phyloP scores from a whole-genome alignment of 345 rosid species.

The Syzygium grande region DNA sequence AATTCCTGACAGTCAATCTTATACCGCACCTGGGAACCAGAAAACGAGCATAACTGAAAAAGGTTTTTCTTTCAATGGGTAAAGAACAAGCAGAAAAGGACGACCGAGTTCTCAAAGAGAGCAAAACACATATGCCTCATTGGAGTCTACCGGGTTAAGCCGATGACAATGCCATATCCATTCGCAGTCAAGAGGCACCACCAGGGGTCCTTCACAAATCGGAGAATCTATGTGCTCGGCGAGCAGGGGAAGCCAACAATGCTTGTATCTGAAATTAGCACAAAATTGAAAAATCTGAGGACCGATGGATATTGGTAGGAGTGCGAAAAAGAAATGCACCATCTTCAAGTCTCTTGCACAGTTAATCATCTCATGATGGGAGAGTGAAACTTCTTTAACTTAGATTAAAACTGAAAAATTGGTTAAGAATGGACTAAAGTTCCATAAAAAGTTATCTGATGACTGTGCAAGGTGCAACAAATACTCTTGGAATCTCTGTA shows the following conservation, averaged over 20 bases:
- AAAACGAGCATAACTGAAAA: not conserved
- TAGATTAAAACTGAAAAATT: not conserved
- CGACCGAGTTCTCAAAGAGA: not conserved
- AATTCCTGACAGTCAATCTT: constrained; percentile 65
- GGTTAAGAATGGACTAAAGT: not conserved
- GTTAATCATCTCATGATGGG: not conserved
- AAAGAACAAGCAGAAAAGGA: not conserved
- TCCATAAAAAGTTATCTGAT: not conserved
- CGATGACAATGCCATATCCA: constrained; percentile 99
- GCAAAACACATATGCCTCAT: not conserved
- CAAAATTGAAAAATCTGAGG: not conserved
- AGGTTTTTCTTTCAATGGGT: not conserved
- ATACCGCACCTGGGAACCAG: constrained; percentile 50
- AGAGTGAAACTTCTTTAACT: not conserved
- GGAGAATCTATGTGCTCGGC: constrained; percentile 36
- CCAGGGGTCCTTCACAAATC: constrained; percentile 43
- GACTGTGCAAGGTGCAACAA: not conserved
- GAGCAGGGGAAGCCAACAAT: constrained; percentile 90
- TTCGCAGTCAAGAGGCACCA: constrained; percentile 89
- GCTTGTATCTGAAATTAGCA: constrained; percentile 55
- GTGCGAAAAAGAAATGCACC: not conserved
- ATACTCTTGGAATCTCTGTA: not conserved
- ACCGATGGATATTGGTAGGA: not conserved
- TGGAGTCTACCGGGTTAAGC: constrained; percentile 70
- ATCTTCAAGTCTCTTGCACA: not conserved